Base-by-base conservation (phyloP, 2,329 filamentous ascomycete species). In the Arthrobotrys entomopaga region DNA sequence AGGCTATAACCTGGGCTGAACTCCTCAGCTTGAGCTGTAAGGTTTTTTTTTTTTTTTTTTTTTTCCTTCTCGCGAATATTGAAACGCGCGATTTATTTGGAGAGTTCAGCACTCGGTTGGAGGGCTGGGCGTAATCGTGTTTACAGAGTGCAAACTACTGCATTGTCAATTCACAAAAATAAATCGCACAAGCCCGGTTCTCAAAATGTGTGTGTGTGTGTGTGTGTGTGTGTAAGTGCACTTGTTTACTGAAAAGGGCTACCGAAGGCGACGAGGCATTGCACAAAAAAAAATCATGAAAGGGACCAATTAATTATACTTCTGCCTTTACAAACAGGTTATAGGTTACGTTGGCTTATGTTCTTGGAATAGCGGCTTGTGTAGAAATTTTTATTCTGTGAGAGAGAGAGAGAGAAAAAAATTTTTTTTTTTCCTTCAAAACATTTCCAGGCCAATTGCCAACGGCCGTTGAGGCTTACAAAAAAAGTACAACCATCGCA, bases 1-100 rank as follows among this genome's bases (percentile, higher is more conserved):
- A 40, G 64, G 64, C 64, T 43, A 26, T 26, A 7, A 26, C 24
- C 24, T 69, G 65, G 49, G 56, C 65, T 56, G 65, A 69, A 69
- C 64, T 67, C 64, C 64, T 69, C 40, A 40, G 19, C 16, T 20
- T 3, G 38, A 48, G 19, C 16, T 22, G 48, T 61, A 59, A 69
- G 56, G 56, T 60, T 52, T 48, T 26, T 26, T 26, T 26, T 26
- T 26, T 26, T 26, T 26, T 26, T n/a, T 60, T 52, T 48, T 26
- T 26, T 26, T 26, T 26, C 7, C 7, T 26, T 26, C 7, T 46
- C 56, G 60, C 52, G 54, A 60, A 59, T 43, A 59, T 58, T 69
- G 65, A 61, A 67, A 69, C 65, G 65, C 65, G 65, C 65, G 65
- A 69, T 69, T 69, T 69, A 60, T 56, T 22, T 42, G 20, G 26